Percentiles rank a stretch among this genome's conserved stretches.
Conservation (phyloP, 768 basidiomycete species). For the Boletales sp. region DNA sequence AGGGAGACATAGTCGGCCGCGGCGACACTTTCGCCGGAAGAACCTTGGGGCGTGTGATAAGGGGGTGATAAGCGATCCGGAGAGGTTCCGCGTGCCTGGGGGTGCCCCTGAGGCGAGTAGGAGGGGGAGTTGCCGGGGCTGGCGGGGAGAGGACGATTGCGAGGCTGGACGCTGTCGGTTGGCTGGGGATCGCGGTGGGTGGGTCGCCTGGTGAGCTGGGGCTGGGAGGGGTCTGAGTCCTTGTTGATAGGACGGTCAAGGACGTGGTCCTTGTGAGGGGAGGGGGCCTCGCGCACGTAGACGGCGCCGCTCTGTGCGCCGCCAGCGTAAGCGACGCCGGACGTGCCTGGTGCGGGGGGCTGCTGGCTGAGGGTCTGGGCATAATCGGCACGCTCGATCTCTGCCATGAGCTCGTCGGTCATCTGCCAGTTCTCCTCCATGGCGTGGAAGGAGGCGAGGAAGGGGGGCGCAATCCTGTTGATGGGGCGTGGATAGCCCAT, state of each 20-base stretch:
- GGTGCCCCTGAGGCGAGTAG: constrained; percentile 39
- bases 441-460: too few species aligned
- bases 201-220: constrained; percentile 11
- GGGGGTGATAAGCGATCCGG: constrained; percentile 53
- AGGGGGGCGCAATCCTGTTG: too few species aligned
- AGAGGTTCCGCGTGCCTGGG: constrained; percentile 42
- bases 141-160: constrained; percentile 28
- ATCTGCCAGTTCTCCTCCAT: too few species aligned
- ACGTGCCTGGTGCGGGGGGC: constrained; percentile 33
- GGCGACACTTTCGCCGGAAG: constrained; percentile 42
- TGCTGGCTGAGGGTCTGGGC: constrained; percentile 1
- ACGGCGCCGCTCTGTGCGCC: constrained; percentile 40
- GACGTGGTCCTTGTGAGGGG: constrained; percentile 47
- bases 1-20: constrained; percentile 40
- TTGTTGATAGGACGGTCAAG: constrained; percentile 35
- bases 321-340: constrained; percentile 46
- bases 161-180: constrained; percentile 22
- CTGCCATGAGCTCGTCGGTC: too few species aligned
- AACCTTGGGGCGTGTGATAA: constrained; percentile 46
- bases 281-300: constrained; percentile 34
- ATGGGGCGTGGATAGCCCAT: too few species aligned
- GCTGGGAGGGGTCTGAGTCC: too few species aligned
- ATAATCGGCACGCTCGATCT: too few species aligned
- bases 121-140: constrained; percentile 37
- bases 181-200: constrained; percentile 37